These are phyloP conservation scores for Cutaneotrichosporon curvatum DNA, from an alignment of 1,284 basidiomycete species.

Conservation along the genomic window DNA sequence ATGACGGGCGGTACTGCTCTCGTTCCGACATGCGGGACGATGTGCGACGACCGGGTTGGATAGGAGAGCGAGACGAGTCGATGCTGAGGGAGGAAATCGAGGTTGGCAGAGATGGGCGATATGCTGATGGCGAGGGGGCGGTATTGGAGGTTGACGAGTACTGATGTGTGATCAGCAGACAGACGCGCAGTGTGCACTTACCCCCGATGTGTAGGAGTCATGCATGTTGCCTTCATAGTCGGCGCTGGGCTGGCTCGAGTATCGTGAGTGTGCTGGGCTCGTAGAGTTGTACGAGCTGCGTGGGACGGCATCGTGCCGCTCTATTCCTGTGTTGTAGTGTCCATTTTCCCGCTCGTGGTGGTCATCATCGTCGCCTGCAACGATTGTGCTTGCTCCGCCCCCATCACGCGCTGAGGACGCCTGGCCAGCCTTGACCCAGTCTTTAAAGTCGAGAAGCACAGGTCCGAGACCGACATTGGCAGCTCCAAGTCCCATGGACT, in stretches of 20 bases:
- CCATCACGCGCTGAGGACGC: no score
- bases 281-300: no score
- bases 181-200: neutral
- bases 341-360: no score
- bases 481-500: conserved; percentile 4
- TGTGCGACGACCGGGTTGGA: neutral
- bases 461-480: conserved; percentile 14
- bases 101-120: conserved; percentile 5
- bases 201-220: conserved; percentile 1
- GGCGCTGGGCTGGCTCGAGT: conserved; percentile 1
- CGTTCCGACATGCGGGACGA: conserved; percentile 1
- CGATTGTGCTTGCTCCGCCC: neutral
- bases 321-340: no score
- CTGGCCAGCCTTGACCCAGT: conserved; percentile 20
- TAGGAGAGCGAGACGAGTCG: conserved; percentile 19
- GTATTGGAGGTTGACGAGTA: conserved; percentile 1
- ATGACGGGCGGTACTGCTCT: neutral
- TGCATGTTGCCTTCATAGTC: conserved; percentile 1
- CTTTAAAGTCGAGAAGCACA: conserved; percentile 19
- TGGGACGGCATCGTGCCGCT: no score
- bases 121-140: neutral
- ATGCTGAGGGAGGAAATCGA: conserved; percentile 16
- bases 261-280: no score
- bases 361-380: neutral
- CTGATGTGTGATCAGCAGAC: neutral